Evolutionary conservation across 75 land plant species (phyloP), one percentile per base, ranked within the genome.

Genomic region (Pinus taeda): DNA sequence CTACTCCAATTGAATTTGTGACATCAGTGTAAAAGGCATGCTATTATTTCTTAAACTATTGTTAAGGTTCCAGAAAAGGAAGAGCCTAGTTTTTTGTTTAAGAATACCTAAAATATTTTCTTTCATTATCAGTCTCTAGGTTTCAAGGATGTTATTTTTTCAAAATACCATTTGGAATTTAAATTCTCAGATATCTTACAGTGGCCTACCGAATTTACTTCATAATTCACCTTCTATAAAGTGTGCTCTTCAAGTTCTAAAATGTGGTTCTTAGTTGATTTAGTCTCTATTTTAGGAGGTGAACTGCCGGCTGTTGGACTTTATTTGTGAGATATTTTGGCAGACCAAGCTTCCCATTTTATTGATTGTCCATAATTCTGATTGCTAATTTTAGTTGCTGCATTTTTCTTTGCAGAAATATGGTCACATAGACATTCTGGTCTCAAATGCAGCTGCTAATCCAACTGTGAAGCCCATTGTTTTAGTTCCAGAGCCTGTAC

Each of bases 361-460:
- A 53, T 22, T 26, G 56, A 53, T 1, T 26, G 18, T 53, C 37
- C 57, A 15, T 26, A 15, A 2, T 21, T 57, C 62, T 15, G n/a
- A 21, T 74, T 57, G 57, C 66, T 74, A 26, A 26, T 24, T 76
- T 37, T 15, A 5, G 77, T 60, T 76, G 13, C 26, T 62, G 13
- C 4, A 24, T 53, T 15, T 20, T 60, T 56, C 33, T 30, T 73
- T 81, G 37, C 80, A 97, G 99, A 95, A 87, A 88, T 95, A 84
- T 85, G 99, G 98, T n/a, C 80, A 76, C n/a, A 90, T 97, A 39
- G 99, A 97, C 75, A 85, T 97, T 57, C 72, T 97, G 62, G 94
- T 97, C 3, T 97, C 93, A 17, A 97, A 97, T 88, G 99, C 99
- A 59, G 99, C 99, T 62, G 98, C 81, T 4, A 93, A 95, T 80